Percentiles rank a stretch among this genome's conserved stretches.
These are phyloP conservation scores for Basidiobolus meristosporus DNA, from an alignment of 371 early-diverging fungal genomes.

Conservation along the genomic window DNA sequence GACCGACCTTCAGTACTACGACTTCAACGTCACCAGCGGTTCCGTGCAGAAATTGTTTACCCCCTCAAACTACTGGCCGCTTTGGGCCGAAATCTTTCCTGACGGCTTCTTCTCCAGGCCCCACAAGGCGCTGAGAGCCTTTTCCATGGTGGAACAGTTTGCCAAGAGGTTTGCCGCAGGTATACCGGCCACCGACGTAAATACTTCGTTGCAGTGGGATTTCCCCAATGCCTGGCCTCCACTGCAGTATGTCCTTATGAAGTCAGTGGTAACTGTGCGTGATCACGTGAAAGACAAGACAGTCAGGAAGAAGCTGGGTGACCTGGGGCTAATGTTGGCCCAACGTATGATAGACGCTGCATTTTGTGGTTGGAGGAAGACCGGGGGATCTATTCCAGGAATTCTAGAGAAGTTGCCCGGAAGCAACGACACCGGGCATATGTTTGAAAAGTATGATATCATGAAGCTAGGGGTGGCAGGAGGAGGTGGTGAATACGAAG, in stretches of 20 bases:
- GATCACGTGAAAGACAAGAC: background rate
- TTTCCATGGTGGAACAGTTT: constrained; percentile 10
- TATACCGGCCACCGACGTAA: constrained; percentile 33
- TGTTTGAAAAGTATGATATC: constrained; percentile 72
- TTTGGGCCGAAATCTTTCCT: constrained; percentile 17
- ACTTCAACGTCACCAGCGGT: constrained; percentile 10
- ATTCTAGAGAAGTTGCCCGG: constrained; percentile 10
- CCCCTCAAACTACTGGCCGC: constrained; percentile 4
- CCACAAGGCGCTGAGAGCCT: constrained; percentile 7
- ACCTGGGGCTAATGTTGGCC: constrained; percentile 24
- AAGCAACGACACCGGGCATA: constrained; percentile 22
- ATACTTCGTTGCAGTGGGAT: constrained; percentile 72
- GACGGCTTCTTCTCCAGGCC: constrained; percentile 7
- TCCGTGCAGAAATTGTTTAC: background rate
- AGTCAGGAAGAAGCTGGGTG: background rate
- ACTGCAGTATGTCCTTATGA: constrained; percentile 24
- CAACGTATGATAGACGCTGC: constrained; percentile 36
- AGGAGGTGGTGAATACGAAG: constrained; percentile 65
- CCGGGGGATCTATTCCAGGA: constrained; percentile 34
- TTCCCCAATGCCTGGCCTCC: constrained; percentile 72
- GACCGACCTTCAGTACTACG: constrained; percentile 10
- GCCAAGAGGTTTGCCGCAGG: constrained; percentile 15
- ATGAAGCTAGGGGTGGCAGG: constrained; percentile 32
- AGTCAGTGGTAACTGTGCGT: background rate
- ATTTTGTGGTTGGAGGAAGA: constrained; percentile 48